A percentile compares a stretch with the other conserved stretches of the same genome.
Conservation (phyloP, 106 monocot species). For the Dendrobium chrysotoxum region DNA sequence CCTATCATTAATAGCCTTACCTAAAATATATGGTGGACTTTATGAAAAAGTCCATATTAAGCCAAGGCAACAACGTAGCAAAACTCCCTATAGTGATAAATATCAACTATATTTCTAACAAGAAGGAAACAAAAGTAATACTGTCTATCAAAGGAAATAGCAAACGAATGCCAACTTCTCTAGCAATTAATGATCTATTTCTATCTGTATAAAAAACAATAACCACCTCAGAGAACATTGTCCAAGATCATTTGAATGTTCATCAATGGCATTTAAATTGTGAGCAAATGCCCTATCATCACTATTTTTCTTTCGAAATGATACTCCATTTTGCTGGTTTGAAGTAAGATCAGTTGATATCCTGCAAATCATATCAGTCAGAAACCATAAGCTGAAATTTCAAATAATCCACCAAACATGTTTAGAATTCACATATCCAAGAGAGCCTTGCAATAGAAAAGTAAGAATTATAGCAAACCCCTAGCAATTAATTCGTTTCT, state of each 20-base stretch:
- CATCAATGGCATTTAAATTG: conserved; percentile 18
- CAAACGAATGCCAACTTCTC: neutral
- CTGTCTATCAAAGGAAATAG: neutral
- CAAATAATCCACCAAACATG: neutral
- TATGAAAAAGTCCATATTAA: no score
- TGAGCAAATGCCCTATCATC: conserved; percentile 26
- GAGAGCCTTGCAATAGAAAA: neutral
- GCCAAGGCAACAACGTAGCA: no score
- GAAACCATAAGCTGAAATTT: neutral
- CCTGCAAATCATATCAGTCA: conserved; percentile 27
- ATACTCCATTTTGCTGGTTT: conserved; percentile 18
- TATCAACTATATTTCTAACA: no score
- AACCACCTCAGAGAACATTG: conserved; percentile 31
- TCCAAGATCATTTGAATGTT: conserved; percentile 18
- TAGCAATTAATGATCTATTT: neutral
- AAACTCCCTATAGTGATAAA: no score
- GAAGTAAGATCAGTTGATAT: conserved; percentile 33
- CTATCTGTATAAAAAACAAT: neutral
- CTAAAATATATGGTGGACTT: no score
- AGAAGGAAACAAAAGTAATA: no score
- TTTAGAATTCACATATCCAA: neutral
- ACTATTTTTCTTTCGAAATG: conserved; percentile 18
- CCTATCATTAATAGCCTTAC: no score
- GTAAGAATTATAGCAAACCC: neutral
- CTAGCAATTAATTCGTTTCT: neutral